phyloP scores from a whole-genome alignment of 1,139 yeast genomes.

The Schwanniomyces etchellsii region DNA sequence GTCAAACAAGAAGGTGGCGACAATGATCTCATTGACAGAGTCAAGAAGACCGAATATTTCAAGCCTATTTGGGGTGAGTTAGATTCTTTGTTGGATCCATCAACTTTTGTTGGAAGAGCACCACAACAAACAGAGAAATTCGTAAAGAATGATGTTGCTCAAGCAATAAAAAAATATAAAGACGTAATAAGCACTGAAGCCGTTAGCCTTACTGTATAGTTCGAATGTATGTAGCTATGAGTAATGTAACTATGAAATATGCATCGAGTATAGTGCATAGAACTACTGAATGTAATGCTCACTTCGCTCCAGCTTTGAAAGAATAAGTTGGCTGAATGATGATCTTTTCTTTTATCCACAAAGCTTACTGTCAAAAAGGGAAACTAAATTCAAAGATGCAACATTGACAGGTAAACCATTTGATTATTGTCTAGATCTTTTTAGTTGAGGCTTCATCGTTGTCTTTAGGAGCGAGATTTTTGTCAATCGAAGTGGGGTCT shows the following conservation, averaged over 20 bases:
- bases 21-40: slow-evolving; percentile 89
- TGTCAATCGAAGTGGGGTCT: too few relatives aligned
- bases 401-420: too few relatives aligned
- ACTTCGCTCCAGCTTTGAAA: too few relatives aligned
- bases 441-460: too few relatives aligned
- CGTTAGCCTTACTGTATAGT: slow-evolving; percentile 45
- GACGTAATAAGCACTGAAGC: slow-evolving; percentile 55
- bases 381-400: too few relatives aligned
- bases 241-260: background rate
- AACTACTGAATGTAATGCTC: too few relatives aligned
- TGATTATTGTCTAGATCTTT: too few relatives aligned
- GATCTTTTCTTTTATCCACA: too few relatives aligned
- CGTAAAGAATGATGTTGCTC: slow-evolving; percentile 74
- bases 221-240: background rate
- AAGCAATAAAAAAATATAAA: slow-evolving; percentile 71
- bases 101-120: slow-evolving; percentile 97
- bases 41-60: slow-evolving; percentile 75
- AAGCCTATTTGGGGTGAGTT: slow-evolving; percentile 84
- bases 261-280: background rate
- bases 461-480: too few relatives aligned
- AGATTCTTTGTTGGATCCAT: slow-evolving; percentile 78
- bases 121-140: slow-evolving; percentile 97
- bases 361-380: too few relatives aligned
- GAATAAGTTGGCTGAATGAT: too few relatives aligned
- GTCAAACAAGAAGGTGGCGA: slow-evolving; percentile 99